Evolutionary conservation across 2,329 filamentous ascomycete genomes (phyloP).

Genomic region (Stagonosporopsis rhizophila): DNA sequence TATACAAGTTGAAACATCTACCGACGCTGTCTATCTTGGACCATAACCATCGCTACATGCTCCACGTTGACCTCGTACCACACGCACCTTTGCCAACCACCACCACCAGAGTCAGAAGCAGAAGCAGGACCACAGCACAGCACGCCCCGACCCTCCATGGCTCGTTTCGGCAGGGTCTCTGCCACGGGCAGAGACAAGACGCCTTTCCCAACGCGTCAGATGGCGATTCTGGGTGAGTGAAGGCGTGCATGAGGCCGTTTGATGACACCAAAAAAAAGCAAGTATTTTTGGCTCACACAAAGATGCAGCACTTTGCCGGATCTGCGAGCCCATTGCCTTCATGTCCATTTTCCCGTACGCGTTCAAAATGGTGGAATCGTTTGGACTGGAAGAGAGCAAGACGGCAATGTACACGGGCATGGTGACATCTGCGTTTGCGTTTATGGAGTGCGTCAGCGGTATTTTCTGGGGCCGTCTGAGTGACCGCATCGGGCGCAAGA

Average conservation of each 20-base stretch:
- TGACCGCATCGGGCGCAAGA: conserved; percentile 90
- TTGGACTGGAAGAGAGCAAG: conserved; percentile 78
- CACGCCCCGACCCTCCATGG: too few species aligned
- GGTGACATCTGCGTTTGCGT: conserved; percentile 94
- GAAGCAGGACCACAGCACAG: too few species aligned
- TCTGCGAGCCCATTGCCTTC: conserved; percentile 98
- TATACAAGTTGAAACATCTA: conserved; percentile 18
- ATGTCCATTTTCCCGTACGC: conserved; percentile 99
- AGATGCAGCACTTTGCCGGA: conserved; percentile 81
- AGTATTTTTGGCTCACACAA: conserved; percentile 6
- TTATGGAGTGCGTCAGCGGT: conserved; percentile 92
- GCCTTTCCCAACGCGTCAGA: conserved; percentile 64
- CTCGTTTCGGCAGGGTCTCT: conserved; percentile 38
- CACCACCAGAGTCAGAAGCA: background rate
- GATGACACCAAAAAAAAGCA: too few species aligned
- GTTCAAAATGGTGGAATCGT: conserved; percentile 96
- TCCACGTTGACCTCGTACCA: too few species aligned
- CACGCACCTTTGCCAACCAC: conserved; percentile 5
- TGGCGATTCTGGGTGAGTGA: conserved; percentile 62
- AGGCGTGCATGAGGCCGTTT: background rate
- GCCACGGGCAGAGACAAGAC: conserved; percentile 44
- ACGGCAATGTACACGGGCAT: conserved; percentile 94
- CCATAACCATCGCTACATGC: conserved; percentile 15
- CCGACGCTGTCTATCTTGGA: conserved; percentile 11
- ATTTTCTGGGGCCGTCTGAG: conserved; percentile 93